A percentile compares a stretch with the other conserved stretches of the same genome.
phyloP scores from a whole-genome alignment of 805 yeast species.

The Dipodascopsis uninucleata region DNA sequence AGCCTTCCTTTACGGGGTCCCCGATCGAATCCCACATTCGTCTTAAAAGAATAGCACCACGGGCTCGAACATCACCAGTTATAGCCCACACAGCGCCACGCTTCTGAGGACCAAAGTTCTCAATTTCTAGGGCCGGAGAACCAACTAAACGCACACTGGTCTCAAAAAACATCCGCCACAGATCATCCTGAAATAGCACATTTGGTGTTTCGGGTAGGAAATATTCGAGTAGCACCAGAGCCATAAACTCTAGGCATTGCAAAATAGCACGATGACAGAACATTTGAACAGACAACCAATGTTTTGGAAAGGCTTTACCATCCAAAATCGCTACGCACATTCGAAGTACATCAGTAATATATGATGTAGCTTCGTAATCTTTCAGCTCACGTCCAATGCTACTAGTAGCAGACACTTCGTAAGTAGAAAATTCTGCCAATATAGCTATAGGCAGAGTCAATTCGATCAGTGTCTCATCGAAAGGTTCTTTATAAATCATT shows the following conservation, averaged over 20 bases:
- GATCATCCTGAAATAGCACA: neutral
- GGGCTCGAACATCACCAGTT: constrained; percentile 58
- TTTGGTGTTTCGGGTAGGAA: constrained; percentile 19
- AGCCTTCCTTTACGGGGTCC: constrained; percentile 56
- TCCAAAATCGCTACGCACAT: constrained; percentile 33
- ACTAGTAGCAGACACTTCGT: constrained; percentile 21
- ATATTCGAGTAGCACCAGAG: constrained; percentile 14
- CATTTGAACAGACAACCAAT: constrained; percentile 64
- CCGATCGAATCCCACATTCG: constrained; percentile 75
- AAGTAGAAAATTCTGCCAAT: constrained; percentile 30
- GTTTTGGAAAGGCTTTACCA: constrained; percentile 40
- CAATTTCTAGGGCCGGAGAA: constrained; percentile 64
- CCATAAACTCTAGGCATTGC: constrained; percentile 32
- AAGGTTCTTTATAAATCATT: constrained; percentile 61
- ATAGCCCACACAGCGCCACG: constrained; percentile 63
- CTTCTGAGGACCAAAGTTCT: constrained; percentile 68
- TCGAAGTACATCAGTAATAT: constrained; percentile 31
- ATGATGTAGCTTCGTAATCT: constrained; percentile 31
- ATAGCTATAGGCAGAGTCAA: constrained; percentile 51
- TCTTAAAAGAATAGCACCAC: constrained; percentile 53
- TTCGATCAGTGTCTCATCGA: constrained; percentile 72
- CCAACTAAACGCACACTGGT: constrained; percentile 53
- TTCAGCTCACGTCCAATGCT: constrained; percentile 28
- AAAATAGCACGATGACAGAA: constrained; percentile 34
- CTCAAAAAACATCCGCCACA: constrained; percentile 32